phyloP scores from a whole-genome alignment of 2,329 filamentous ascomycete genomes.

The Diaporthe sp. region DNA sequence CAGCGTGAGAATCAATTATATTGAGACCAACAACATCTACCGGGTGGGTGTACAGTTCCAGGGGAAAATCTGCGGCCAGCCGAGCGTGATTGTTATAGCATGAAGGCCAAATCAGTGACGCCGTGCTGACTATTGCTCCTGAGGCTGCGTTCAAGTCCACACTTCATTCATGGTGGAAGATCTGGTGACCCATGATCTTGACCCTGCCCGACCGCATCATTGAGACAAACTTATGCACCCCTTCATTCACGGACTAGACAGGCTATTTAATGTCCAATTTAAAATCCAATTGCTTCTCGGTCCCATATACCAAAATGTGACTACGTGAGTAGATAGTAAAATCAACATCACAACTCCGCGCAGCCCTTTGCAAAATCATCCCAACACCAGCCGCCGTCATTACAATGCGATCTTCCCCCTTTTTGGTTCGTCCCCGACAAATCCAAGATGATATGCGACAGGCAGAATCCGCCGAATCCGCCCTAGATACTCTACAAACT shows the following conservation, averaged over 20 bases:
- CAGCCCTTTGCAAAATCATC: conserved; percentile 24
- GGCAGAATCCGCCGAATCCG: not conserved
- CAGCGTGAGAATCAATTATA: not conserved
- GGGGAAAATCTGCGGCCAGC: too few relatives aligned
- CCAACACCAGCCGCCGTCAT: conserved; percentile 35
- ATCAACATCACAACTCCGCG: conserved; percentile 30
- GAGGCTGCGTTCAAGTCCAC: too few relatives aligned
- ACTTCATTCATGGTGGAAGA: too few relatives aligned
- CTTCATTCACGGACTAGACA: not conserved
- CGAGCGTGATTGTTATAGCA: too few relatives aligned
- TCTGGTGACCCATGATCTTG: not conserved
- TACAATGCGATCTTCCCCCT: conserved; percentile 30
- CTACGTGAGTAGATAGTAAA: conserved; percentile 29
- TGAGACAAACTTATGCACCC: too few relatives aligned
- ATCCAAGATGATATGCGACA: conserved; percentile 23
- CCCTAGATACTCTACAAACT: conserved; percentile 25
- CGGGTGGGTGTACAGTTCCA: too few relatives aligned
- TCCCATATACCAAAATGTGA: conserved; percentile 26
- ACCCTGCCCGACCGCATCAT: not conserved
- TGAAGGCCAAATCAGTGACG: not conserved
- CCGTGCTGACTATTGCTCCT: too few relatives aligned
- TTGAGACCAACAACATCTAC: not conserved
- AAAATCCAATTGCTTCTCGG: conserved; percentile 20
- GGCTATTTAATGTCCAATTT: conserved; percentile 1
- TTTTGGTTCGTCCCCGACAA: conserved; percentile 24